phyloP scores from a whole-genome alignment of 2,329 filamentous ascomycete species.

The Venturiaceae sp. region DNA sequence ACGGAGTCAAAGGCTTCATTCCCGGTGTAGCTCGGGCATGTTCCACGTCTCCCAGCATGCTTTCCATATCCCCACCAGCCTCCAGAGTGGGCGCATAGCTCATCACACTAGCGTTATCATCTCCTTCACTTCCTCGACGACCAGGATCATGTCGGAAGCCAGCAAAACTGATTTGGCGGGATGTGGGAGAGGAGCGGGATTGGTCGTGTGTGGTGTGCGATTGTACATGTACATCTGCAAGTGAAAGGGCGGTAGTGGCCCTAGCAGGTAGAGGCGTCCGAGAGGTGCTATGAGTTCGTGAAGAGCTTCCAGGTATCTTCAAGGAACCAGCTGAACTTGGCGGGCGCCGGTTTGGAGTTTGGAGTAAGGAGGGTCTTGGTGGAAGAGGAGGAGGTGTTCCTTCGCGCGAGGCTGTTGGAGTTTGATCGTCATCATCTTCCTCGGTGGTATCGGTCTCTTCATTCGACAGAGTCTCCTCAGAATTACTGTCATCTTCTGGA shows the following conservation, averaged over 20 bases:
- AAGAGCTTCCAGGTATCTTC: neutral
- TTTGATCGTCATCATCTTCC: neutral
- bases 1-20: slow-evolving; percentile 58
- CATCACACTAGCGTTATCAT: slow-evolving; percentile 56
- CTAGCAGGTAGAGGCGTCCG: slow-evolving; percentile 43
- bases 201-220: slow-evolving; percentile 51
- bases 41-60: slow-evolving; percentile 65
- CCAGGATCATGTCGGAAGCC: slow-evolving; percentile 31
- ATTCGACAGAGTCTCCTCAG: neutral
- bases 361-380: slow-evolving; percentile 21
- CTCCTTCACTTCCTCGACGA: slow-evolving; percentile 42
- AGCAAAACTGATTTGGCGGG: slow-evolving; percentile 27
- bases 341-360: slow-evolving; percentile 18
- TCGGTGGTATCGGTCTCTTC: neutral
- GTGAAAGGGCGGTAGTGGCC: slow-evolving; percentile 76
- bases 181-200: slow-evolving; percentile 20
- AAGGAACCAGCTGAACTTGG: slow-evolving; percentile 3
- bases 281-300: slow-evolving; percentile 20
- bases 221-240: slow-evolving; percentile 70
- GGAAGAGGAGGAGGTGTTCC: slow-evolving; percentile 26
- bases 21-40: slow-evolving; percentile 55
- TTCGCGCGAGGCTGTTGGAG: slow-evolving; percentile 16
- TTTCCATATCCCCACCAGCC: slow-evolving; percentile 64
- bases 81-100: slow-evolving; percentile 57
- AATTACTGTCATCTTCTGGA: neutral